Evolutionary conservation across 2,329 filamentous ascomycete genomes (phyloP).

Genomic region (Cladophialophora psammophila): DNA sequence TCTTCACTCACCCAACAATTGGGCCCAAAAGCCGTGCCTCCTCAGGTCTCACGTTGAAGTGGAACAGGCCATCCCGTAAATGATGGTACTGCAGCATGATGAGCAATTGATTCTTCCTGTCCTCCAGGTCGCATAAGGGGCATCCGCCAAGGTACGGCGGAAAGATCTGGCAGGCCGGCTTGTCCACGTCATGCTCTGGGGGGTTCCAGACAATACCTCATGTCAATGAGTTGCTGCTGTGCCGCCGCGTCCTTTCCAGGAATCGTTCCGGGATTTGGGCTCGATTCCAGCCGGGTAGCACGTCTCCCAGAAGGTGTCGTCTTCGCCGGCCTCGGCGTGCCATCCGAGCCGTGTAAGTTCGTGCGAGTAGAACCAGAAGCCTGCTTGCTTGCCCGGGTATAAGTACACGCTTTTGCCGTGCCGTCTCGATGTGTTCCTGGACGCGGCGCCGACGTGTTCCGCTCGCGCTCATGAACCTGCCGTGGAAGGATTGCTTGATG

Average conservation of each 20-base stretch:
- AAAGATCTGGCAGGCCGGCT: conserved; percentile 7
- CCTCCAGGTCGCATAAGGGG: neutral
- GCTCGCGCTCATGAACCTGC: conserved; percentile 23
- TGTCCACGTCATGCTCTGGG: neutral
- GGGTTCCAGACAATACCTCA: neutral
- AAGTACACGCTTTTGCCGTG: conserved; percentile 5
- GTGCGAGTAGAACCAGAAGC: neutral
- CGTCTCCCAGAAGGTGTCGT: conserved; percentile 24
- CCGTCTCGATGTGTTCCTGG: conserved; percentile 16
- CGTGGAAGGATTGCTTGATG: conserved; percentile 14
- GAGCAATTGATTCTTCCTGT: neutral
- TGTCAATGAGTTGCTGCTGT: neutral
- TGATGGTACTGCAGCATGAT: neutral
- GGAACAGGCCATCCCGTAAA: conserved; percentile 2
- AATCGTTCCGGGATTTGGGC: conserved; percentile 22
- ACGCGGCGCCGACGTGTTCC: conserved; percentile 18
- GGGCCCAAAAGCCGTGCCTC: no score
- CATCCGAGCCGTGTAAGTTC: neutral
- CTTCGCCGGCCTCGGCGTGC: neutral
- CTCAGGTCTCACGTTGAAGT: neutral
- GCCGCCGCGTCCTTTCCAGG: conserved; percentile 16
- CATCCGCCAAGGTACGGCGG: neutral
- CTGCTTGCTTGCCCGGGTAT: neutral
- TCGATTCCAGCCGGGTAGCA: conserved; percentile 24
- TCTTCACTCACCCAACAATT: no score